phyloP scores from a whole-genome alignment of 1,139 yeast genomes.

The Geotrichum armillariae region DNA sequence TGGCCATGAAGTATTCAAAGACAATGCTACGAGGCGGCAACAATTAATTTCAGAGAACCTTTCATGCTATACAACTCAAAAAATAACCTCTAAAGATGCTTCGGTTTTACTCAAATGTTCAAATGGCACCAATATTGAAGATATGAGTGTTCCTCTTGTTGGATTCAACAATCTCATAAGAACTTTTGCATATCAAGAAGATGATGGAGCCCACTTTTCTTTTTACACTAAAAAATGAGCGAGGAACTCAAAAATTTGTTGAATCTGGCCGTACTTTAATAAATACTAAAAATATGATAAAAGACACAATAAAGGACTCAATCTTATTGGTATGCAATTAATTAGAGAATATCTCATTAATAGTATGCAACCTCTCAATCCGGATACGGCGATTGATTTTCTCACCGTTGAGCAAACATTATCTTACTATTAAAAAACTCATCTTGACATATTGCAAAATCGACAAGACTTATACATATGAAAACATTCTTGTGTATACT shows the following conservation, averaged over 20 bases:
- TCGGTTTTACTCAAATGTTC: background rate
- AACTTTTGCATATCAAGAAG: background rate
- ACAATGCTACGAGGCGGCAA: too few relatives aligned
- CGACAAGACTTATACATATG: background rate
- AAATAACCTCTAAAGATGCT: slow-evolving; percentile 2
- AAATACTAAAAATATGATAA: too few relatives aligned
- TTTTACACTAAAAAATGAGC: background rate
- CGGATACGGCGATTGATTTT: too few relatives aligned
- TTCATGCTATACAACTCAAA: background rate
- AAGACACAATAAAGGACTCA: too few relatives aligned
- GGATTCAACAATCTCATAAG: background rate
- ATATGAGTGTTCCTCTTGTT: background rate
- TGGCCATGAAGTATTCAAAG: background rate
- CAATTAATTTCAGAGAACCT: background rate
- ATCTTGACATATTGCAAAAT: background rate
- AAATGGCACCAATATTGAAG: background rate
- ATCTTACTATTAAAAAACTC: too few relatives aligned
- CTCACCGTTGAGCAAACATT: too few relatives aligned
- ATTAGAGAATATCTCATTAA: too few relatives aligned
- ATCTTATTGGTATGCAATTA: too few relatives aligned
- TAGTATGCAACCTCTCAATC: too few relatives aligned
- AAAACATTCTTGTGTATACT: background rate
- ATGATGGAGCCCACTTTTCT: background rate
- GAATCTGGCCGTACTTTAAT: too few relatives aligned
- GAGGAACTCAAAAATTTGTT: background rate